These are phyloP conservation scores for Teratosphaeria epicoccoides DNA, from an alignment of 2,329 filamentous ascomycete genomes.

Conservation along the genomic window DNA sequence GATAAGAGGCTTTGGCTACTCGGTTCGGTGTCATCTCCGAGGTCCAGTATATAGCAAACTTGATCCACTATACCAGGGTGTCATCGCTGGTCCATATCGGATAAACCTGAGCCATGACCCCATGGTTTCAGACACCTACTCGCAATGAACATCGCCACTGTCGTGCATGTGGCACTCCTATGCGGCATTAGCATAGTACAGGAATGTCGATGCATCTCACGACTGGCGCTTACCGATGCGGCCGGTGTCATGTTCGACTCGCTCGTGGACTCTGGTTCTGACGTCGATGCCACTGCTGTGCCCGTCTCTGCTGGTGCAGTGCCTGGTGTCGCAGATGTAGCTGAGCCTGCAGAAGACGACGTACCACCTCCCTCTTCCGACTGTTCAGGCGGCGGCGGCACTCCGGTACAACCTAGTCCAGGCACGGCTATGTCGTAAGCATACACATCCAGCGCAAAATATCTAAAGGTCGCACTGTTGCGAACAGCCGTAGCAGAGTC, in stretches of 20 bases:
- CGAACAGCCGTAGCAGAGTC: conserved; percentile 40
- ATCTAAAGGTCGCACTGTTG: conserved; percentile 55
- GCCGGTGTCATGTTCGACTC: neutral
- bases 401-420: conserved; percentile 51
- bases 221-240: neutral
- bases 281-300: neutral
- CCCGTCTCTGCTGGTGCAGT: neutral
- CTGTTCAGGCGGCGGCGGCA: conserved; percentile 14
- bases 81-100: too few relatives aligned
- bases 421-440: conserved; percentile 55
- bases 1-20: too few relatives aligned
- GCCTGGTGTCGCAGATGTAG: neutral
- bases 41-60: too few relatives aligned
- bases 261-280: neutral
- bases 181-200: conserved; percentile 10
- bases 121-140: too few relatives aligned
- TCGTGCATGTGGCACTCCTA: conserved; percentile 21
- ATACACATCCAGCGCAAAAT: conserved; percentile 59
- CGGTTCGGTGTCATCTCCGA: too few relatives aligned
- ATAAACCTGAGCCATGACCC: too few relatives aligned
- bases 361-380: conserved; percentile 5
- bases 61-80: too few relatives aligned
- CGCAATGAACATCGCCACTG: conserved; percentile 18
- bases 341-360: neutral
- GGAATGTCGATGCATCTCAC: neutral